Percentiles rank a stretch among this genome's conserved stretches.
These are phyloP conservation scores for Pseudotulostoma volvatum DNA, from an alignment of 495 filamentous ascomycete species.

Conservation along the genomic window DNA sequence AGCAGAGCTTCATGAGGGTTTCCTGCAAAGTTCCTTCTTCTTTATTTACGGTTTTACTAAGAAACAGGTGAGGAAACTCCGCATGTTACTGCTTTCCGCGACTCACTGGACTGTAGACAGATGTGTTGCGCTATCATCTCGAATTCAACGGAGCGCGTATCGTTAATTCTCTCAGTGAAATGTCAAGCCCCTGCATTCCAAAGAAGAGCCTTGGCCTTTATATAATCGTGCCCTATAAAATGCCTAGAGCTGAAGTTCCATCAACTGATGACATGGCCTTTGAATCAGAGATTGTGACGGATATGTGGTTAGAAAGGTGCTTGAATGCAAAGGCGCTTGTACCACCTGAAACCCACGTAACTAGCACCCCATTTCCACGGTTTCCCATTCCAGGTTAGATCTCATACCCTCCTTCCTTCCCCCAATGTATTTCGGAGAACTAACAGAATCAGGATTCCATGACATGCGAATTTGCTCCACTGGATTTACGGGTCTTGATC, in stretches of 20 bases:
- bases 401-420: not conserved
- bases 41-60: constrained; percentile 48
- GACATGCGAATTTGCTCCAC: constrained; percentile 59
- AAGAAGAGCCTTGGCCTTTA: constrained; percentile 28
- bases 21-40: constrained; percentile 33
- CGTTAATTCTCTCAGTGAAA: constrained; percentile 23
- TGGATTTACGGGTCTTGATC: constrained; percentile 66
- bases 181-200: constrained; percentile 23
- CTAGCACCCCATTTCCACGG: constrained; percentile 54
- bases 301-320: constrained; percentile 88
- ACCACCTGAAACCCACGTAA: constrained; percentile 49
- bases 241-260: constrained; percentile 19
- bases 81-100: not conserved
- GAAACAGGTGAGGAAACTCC: constrained; percentile 26
- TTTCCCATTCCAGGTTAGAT: constrained; percentile 47
- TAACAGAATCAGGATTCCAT: constrained; percentile 36
- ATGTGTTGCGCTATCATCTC: constrained; percentile 34
- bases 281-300: constrained; percentile 47
- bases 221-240: constrained; percentile 39
- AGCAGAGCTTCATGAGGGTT: constrained; percentile 9
- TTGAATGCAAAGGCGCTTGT: constrained; percentile 56
- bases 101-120: constrained; percentile 13
- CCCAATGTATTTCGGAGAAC: not conserved
- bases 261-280: constrained; percentile 27
- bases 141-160: constrained; percentile 35